Base-by-base conservation (phyloP, 2,329 filamentous ascomycete species). In the Colletotrichum sp. region DNA sequence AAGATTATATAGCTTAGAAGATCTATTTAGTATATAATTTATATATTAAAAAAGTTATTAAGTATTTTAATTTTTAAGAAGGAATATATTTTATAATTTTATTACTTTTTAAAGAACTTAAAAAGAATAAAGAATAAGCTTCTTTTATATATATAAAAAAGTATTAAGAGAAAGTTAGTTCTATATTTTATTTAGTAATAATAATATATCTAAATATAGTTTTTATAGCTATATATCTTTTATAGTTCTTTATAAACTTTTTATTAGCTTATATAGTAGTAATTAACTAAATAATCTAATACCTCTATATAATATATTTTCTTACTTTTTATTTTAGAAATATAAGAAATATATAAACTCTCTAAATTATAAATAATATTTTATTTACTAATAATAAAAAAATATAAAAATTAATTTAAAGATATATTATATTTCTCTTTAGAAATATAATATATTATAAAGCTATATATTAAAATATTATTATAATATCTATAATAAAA, bases 241-340 rank as follows among this genome's bases (percentile, higher is more conserved):
- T 76, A 72, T 74, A 68, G 58, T 34, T 72, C 60, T 18, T 75
- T 57, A 66, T 71, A 63, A 7, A 64, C 38, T 6, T 69, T 66
- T 78, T 74, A 74, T 32, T 10, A 30, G 4, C 1, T 2, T 61
- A 61, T 61, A 30, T 30, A 18, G 2, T 34, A 32, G 8, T 18
- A 21, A 2, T 13, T 12, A 38, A 63, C 2, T 63, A 24, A 4
- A 21, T 16, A 24, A 24, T 36, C 2, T 63, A 63, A 13, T 38
- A 36, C 5, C 18, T 63, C 16, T 63, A 63, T 36, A 38, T 34
- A 21, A 63, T 36, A 34, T 34, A 63, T 15, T 63, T 13, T 2
- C 8, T 63, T 15, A 7, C 4, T 7, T 8, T 63, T 18, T 24
- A 24, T 6, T 63, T 24, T 36, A 63, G 6, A 21, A 9, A 36